phyloP scores from a whole-genome alignment of 129 eudicot genomes.

The Daucus carota region DH1_v3.0 NC_030388.2:24026001-24026500 shows the following conservation, averaged over 20 bases:
- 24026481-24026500: too few relatives aligned
- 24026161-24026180: too few relatives aligned
- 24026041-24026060: too few relatives aligned
- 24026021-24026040: too few relatives aligned
- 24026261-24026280: constrained; percentile 97
- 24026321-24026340: constrained; percentile 97
- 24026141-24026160: too few relatives aligned
- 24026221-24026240: constrained; percentile 93
- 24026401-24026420: constrained; percentile 88
- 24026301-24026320: constrained; percentile 94
- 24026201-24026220: constrained; percentile 97
- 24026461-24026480: too few relatives aligned
- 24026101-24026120: too few relatives aligned
- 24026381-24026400: constrained; percentile 94
- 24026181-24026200: too few relatives aligned
- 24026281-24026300: constrained; percentile 98
- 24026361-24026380: constrained; percentile 92
- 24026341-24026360: constrained; percentile 91
- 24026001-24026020: too few relatives aligned
- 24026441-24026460: background rate
- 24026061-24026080: too few relatives aligned
- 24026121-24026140: too few relatives aligned
- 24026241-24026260: constrained; percentile 97
- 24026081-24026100: too few relatives aligned
- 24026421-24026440: constrained; percentile 34